Base-by-base conservation (phyloP, 1,284 basidiomycete species). In the Ganoderma leucocontextum region DNA sequence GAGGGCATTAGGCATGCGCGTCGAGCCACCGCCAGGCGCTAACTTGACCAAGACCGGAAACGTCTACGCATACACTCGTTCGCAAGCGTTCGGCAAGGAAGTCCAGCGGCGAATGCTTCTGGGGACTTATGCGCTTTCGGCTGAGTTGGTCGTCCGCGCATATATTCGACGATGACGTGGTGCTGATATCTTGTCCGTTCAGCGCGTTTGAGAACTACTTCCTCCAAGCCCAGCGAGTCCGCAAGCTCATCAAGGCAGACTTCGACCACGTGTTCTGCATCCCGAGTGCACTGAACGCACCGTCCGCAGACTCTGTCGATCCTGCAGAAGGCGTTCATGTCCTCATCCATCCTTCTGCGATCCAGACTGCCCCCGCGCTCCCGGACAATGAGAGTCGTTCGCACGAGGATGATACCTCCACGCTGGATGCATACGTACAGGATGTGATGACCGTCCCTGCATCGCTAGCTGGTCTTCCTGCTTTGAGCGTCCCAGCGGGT, bases 201-300 rank as follows among this genome's bases (percentile, higher is more conserved):
- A 97, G 95, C 72, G 96, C 95, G 17, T 98, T 97, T 78, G 94
- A 99, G 81, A 98, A 98, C 78, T 98, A 97, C 79, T 99, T 96
- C 78, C 85, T 99, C 4, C 94, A 97, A 81, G 96, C 98, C 0
- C 92, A 96, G 70, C 86, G 90, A 22, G 87, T 98, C 25, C 89
- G 97, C 1, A 85, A 87, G 53, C 80, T 87, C 8, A 82, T 99
- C 63, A 87, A 89, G 71, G 75, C 85, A 4, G 96, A 98, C 75
- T 97, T 96, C 74, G 84, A 93, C 72, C 74, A 77, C 0, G 87
- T 91, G 29, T 95, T 98, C 78, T 81, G 85, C 1, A 78, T 86
- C 0, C 82, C 85, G 0, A 87, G 88, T 72, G 82, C 85, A 2
- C 82, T 87, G 44, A 76, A 70, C 4, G 65, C 64, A 25, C 15